phyloP scores from a whole-genome alignment of 2,329 filamentous ascomycete genomes.

The Beauveria scarabaeidicola region DNA sequence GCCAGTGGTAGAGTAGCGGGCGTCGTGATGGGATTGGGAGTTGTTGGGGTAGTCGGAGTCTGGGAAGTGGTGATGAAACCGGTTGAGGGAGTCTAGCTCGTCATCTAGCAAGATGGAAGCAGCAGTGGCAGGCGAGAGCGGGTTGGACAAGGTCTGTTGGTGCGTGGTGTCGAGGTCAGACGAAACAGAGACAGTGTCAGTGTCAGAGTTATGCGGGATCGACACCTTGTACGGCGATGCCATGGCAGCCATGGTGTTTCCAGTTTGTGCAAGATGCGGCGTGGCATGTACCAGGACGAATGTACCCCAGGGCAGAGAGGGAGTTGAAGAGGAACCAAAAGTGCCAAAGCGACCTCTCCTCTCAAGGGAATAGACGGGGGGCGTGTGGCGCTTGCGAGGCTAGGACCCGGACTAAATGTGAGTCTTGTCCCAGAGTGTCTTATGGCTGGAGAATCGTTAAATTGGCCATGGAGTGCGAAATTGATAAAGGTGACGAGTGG shows the following conservation, averaged over 20 bases:
- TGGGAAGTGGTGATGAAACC: slow-evolving; percentile 1
- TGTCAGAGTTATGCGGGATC: slow-evolving; percentile 15
- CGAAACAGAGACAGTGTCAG: slow-evolving; percentile 30
- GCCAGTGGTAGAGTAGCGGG: background rate
- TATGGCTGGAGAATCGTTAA: slow-evolving; percentile 9
- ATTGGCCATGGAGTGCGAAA: slow-evolving; percentile 10
- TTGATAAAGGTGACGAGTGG: background rate
- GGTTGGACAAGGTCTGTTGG: background rate
- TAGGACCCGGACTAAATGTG: background rate
- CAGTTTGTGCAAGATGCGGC: background rate
- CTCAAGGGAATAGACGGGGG: slow-evolving; percentile 4
- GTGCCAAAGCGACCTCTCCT: background rate
- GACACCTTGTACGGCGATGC: slow-evolving; percentile 3
- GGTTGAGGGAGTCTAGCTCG: slow-evolving; percentile 3
- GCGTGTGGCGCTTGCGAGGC: slow-evolving; percentile 5
- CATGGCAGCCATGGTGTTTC: slow-evolving; percentile 9
- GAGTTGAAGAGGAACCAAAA: background rate
- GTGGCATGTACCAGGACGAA: slow-evolving; percentile 1
- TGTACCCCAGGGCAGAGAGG: background rate
- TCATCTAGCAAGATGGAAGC: background rate
- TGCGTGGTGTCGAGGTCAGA: background rate
- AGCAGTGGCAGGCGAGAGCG: background rate
- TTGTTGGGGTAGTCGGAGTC: slow-evolving; percentile 6
- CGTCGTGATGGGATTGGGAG: background rate
- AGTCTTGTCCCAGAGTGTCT: slow-evolving; percentile 11